Conservation (phyloP, 192 early-diverging fungal genomes). For the Rhizoclosmatium globosum region DNA sequence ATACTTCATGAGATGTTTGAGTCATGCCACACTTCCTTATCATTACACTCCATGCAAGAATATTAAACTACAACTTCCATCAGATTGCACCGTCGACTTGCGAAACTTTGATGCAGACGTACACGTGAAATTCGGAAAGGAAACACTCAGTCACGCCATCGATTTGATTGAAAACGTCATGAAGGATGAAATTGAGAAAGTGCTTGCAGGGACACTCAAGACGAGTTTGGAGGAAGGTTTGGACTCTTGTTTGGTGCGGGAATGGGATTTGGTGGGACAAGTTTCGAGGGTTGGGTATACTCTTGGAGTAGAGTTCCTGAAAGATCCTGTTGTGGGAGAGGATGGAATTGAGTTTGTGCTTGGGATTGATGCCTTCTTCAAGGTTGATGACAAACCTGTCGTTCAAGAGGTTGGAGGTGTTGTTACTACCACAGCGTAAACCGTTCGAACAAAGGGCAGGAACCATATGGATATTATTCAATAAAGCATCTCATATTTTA, state of each 20-base stretch:
- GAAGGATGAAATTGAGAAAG: neutral
- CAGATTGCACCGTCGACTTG: conserved; percentile 2
- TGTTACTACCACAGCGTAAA: no score
- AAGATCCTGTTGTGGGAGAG: neutral
- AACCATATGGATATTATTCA: no score
- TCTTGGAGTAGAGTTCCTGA: conserved; percentile 1
- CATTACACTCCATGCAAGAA: no score
- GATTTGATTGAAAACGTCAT: conserved; percentile 17
- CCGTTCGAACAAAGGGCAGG: no score
- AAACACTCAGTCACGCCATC: neutral
- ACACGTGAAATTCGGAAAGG: no score
- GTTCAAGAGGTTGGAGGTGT: no score
- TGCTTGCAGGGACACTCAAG: neutral
- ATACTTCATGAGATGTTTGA: no score
- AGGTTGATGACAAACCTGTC: no score
- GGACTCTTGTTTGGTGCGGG: conserved; percentile 4
- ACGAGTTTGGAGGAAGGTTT: neutral
- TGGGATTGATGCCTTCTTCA: conserved; percentile 13
- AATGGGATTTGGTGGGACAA: conserved; percentile 15
- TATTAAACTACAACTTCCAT: neutral
- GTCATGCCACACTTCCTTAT: no score
- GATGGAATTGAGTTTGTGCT: conserved; percentile 14
- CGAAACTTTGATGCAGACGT: conserved; percentile 22
- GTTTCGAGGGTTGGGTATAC: conserved; percentile 18
- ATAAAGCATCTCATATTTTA: no score